These are phyloP conservation scores for Podospora fimiseda DNA, from an alignment of 495 filamentous ascomycete genomes.

Conservation along the genomic window DNA sequence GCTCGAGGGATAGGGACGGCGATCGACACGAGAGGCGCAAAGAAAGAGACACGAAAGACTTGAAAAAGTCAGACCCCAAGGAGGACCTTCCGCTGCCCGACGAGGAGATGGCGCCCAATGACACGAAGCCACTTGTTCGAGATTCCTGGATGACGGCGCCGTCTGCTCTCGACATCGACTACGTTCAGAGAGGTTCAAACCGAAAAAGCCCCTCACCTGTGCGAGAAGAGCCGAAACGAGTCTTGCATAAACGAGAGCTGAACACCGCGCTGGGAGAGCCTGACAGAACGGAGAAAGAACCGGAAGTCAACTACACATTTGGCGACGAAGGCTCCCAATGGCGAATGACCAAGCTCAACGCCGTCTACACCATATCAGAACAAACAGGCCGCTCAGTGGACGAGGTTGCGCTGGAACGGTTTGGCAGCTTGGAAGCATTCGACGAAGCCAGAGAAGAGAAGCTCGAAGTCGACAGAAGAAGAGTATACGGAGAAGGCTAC, in stretches of 20 bases:
- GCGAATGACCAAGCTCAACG: conserved; percentile 91
- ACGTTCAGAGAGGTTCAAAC: conserved; percentile 61
- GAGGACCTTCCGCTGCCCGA: conserved; percentile 41
- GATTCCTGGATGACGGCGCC: conserved; percentile 96
- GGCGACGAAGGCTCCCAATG: conserved; percentile 86
- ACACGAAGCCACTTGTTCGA: conserved; percentile 34
- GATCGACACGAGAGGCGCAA: conserved; percentile 4
- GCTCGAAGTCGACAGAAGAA: conserved; percentile 78
- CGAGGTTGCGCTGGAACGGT: conserved; percentile 73
- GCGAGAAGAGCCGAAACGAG: conserved; percentile 63
- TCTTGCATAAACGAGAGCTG: conserved; percentile 74
- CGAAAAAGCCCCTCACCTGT: conserved; percentile 44
- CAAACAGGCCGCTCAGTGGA: conserved; percentile 66
- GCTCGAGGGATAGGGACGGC: conserved; percentile 1
- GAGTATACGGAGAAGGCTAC: conserved; percentile 79
- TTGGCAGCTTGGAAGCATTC: conserved; percentile 75
- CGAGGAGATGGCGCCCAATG: conserved; percentile 33
- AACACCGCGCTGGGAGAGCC: conserved; percentile 60
- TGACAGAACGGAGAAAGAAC: conserved; percentile 13
- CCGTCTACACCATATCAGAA: conserved; percentile 73
- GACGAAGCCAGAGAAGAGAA: conserved; percentile 94
- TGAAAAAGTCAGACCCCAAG: conserved; percentile 42
- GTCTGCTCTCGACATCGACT: conserved; percentile 74
- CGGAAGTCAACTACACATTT: conserved; percentile 67
- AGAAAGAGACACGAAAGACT: conserved; percentile 26